Evolutionary conservation across 768 basidiomycete species (phyloP), one percentile per base, ranked within the genome.

Genomic region (Candolleomyces aberdarensis): DNA sequence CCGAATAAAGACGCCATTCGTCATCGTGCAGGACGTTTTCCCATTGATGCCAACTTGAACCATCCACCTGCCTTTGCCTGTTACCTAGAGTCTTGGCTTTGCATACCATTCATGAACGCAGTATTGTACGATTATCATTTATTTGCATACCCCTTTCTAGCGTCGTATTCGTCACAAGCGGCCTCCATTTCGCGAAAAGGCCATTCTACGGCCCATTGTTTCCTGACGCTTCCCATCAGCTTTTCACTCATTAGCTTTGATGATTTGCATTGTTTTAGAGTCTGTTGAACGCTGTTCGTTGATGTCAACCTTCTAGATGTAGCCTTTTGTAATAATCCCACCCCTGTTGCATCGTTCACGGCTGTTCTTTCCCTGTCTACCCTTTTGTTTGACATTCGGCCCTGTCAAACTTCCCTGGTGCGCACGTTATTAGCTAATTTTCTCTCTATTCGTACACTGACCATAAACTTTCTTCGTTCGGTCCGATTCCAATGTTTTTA

Each of bases 71-170:
- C 26, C 26, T 26, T 26, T 26, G 26, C 26, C 26, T 26, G 26
- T 26, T 26, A 26, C 51, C 51, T 49, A 49, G 48, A 49, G 20
- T 49, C 48, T 52, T 19, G 51, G 13, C 26, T 31, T 52, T 22
- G 14, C 22, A 31, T 31, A 5, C 29, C 29, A 10, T 31, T 3
- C 22, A 52, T 52, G 29, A 52, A 22, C 31, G 51, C 19, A 52
- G 51, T 52, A 52, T 22, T 52, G 22, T 52, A 52, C 51, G 22
- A 52, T 31, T 11, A 52, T 52, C 51, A 52, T 29, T 26, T 52
- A 52, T 52, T 52, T n/a, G 19, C 51, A 52, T 52, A 52, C 51
- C 51, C 51, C 6, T 29, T 22, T 52, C 51, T 52, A 52, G 51
- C 51, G 51, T 29, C n/a, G 11, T 31, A 14, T 14, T 4, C 20